These are phyloP conservation scores for Salicornia ramosissima DNA, from an alignment of 148 eudicot genomes.

Conservation along the genomic window DNA sequence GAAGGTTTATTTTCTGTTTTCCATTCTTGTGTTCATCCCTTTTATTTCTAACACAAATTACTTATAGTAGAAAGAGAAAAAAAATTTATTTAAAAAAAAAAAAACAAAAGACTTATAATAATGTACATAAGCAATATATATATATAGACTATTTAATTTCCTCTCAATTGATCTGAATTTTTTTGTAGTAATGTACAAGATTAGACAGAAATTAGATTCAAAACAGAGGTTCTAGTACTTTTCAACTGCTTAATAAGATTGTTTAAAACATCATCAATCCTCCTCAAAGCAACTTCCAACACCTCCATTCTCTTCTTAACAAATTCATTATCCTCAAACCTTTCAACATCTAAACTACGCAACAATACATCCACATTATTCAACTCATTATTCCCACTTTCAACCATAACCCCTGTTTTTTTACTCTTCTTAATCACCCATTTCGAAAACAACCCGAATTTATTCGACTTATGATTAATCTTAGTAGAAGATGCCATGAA, in stretches of 20 bases:
- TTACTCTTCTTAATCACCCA: constrained; percentile 1
- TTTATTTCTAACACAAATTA: too few species aligned
- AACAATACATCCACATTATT: constrained; percentile 17
- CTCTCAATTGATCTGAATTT: too few species aligned
- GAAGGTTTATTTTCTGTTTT: too few species aligned
- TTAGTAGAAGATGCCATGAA: too few species aligned
- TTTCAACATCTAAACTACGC: constrained; percentile 2
- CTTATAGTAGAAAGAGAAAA: too few species aligned
- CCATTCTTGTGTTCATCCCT: too few species aligned
- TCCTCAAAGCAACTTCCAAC: constrained; percentile 20
- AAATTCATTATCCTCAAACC: neutral
- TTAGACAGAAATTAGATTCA: constrained; percentile 15
- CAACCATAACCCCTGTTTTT: neutral
- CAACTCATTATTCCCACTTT: constrained; percentile 25
- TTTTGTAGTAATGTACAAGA: too few species aligned
- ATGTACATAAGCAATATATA: too few species aligned
- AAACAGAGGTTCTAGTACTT: constrained; percentile 16
- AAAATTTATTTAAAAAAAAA: too few species aligned
- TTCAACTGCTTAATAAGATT: constrained; percentile 5
- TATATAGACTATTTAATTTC: too few species aligned
- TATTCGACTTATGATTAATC: too few species aligned
- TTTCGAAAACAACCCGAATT: constrained; percentile 20
- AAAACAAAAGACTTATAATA: too few species aligned
- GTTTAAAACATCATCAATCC: constrained; percentile 17
- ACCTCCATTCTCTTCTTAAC: constrained; percentile 20